Evolutionary conservation across 768 basidiomycete genomes (phyloP).

Genomic region (Tulasnella sp.): DNA sequence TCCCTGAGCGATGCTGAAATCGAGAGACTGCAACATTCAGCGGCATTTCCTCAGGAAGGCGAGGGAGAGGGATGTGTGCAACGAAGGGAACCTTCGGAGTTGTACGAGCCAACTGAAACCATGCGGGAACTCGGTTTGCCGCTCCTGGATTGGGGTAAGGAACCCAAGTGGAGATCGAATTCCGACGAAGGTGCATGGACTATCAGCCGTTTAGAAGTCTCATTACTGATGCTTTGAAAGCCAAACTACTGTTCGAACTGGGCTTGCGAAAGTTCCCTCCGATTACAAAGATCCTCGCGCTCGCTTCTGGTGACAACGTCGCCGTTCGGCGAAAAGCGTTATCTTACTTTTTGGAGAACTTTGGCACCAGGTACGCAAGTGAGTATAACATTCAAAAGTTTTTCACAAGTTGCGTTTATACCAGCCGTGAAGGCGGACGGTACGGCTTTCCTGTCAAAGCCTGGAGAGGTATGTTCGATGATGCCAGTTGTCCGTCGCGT

Average conservation of each 20-base stretch:
- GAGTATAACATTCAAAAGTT: slow-evolving; percentile 47
- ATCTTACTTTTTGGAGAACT: slow-evolving; percentile 71
- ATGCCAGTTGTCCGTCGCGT: not conserved
- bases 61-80: slow-evolving; percentile 4
- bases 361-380: slow-evolving; percentile 41
- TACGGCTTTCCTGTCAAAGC: slow-evolving; percentile 41
- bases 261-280: slow-evolving; percentile 42
- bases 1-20: slow-evolving; percentile 46
- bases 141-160: slow-evolving; percentile 73
- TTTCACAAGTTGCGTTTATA: slow-evolving; percentile 55
- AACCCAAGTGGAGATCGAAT: slow-evolving; percentile 61
- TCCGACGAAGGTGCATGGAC: slow-evolving; percentile 68
- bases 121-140: slow-evolving; percentile 67
- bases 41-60: slow-evolving; percentile 62
- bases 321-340: slow-evolving; percentile 49
- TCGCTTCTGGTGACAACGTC: slow-evolving; percentile 49
- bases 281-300: slow-evolving; percentile 46
- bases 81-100: slow-evolving; percentile 30
- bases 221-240: not conserved
- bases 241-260: slow-evolving; percentile 14
- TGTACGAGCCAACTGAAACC: slow-evolving; percentile 73
- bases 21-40: slow-evolving; percentile 44
- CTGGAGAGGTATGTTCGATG: slow-evolving; percentile 42
- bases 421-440: slow-evolving; percentile 51
- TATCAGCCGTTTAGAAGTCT: not conserved